Conservation (phyloP, 1,284 basidiomycete genomes). For the Kalmanozyma brasiliensis region DNA sequence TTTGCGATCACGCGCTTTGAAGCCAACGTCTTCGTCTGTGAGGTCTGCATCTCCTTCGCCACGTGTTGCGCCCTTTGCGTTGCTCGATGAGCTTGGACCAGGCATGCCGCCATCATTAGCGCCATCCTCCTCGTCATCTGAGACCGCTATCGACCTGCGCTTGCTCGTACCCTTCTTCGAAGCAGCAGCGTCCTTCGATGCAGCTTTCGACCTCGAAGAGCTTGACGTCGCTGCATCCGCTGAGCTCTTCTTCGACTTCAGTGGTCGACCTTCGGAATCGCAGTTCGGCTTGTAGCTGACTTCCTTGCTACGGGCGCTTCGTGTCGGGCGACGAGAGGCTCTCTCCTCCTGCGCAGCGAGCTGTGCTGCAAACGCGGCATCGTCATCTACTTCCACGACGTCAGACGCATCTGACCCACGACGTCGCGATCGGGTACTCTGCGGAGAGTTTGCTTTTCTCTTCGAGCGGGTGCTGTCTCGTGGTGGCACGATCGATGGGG, state of each 20-base stretch:
- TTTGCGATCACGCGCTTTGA: slow-evolving; percentile 19
- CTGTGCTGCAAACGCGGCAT: slow-evolving; percentile 38
- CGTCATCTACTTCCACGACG: slow-evolving; percentile 10
- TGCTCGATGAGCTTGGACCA: slow-evolving; percentile 9
- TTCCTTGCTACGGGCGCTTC: slow-evolving; percentile 16
- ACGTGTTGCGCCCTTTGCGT: neutral
- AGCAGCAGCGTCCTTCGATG: slow-evolving; percentile 1
- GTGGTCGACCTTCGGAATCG: slow-evolving; percentile 36
- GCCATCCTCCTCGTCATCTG: slow-evolving; percentile 26
- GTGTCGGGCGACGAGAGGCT: slow-evolving; percentile 25
- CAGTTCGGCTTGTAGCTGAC: slow-evolving; percentile 37
- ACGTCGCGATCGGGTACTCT: slow-evolving; percentile 3
- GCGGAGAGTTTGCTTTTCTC: slow-evolving; percentile 17
- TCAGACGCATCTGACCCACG: slow-evolving; percentile 20
- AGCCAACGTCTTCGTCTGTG: slow-evolving; percentile 35
- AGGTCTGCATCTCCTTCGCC: slow-evolving; percentile 17
- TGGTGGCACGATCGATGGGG: slow-evolving; percentile 5
- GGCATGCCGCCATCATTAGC: neutral
- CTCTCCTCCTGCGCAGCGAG: slow-evolving; percentile 36
- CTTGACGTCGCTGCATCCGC: slow-evolving; percentile 2
- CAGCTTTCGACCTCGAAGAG: slow-evolving; percentile 8
- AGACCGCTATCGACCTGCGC: slow-evolving; percentile 23
- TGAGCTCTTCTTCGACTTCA: slow-evolving; percentile 7
- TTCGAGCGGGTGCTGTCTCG: slow-evolving; percentile 8
- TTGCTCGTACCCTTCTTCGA: slow-evolving; percentile 11